These are phyloP conservation scores for Saksenaea oblongispora DNA, from an alignment of 371 early-diverging fungal genomes.

Conservation along the genomic window DNA sequence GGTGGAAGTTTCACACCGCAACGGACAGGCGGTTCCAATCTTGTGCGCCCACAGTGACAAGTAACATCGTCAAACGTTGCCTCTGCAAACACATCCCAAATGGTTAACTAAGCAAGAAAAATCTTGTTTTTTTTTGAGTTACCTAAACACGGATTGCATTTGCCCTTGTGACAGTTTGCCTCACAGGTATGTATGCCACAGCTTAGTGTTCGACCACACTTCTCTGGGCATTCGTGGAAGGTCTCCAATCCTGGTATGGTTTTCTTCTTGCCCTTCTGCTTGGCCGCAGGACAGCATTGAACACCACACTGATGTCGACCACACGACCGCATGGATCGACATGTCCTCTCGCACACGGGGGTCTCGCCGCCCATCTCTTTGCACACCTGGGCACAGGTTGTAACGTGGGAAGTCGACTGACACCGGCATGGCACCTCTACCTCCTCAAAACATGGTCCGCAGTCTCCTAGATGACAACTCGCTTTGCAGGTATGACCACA, in stretches of 20 bases:
- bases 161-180: constrained; percentile 71
- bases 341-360: constrained; percentile 64
- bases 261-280: constrained; percentile 34
- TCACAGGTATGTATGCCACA: constrained; percentile 72
- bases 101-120: background rate
- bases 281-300: constrained; percentile 60
- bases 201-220: constrained; percentile 64
- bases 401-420: constrained; percentile 51
- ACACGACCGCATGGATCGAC: constrained; percentile 63
- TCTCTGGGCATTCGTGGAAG: constrained; percentile 63
- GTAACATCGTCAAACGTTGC: constrained; percentile 70
- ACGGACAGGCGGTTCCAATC: constrained; percentile 71
- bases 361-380: constrained; percentile 45
- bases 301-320: constrained; percentile 66
- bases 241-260: constrained; percentile 22
- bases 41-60: constrained; percentile 77
- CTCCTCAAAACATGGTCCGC: constrained; percentile 62
- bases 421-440: constrained; percentile 68
- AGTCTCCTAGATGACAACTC: constrained; percentile 76
- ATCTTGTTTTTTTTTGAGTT: constrained; percentile 10
- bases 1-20: constrained; percentile 72
- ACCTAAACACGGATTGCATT: constrained; percentile 71
- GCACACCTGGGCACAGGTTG: constrained; percentile 51
- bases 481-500: constrained; percentile 79
- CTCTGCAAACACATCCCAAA: constrained; percentile 30